Base-by-base conservation (phyloP, 805 yeast species). In the Sugiyamaella qingdaonensis region DNA sequence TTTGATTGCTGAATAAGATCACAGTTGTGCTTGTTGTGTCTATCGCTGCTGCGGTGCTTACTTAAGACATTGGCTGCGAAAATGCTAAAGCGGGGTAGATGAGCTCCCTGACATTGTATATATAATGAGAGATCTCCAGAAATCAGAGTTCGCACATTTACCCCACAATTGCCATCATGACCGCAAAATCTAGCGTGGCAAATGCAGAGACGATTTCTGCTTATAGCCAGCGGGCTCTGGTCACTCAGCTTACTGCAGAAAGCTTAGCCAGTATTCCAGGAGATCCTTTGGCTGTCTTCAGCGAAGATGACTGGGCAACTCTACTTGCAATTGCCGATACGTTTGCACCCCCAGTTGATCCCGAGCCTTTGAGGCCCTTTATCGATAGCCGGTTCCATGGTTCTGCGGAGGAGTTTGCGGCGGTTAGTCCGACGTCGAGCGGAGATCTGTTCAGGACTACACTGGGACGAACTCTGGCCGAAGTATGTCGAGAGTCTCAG, bases 321-420 rank as follows among this genome's bases (percentile, higher is more conserved):
- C 8, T 55, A 10, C 43, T 54, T 10, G 58, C 61, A 1, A 27
- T 58, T 24, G 59, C 57, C 10, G 61, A 58, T 31, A 50, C 55
- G 2, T 50, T 58, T 32, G 27, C 53, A 9, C 61, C 61, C 18
- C 48, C 60, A 10, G 55, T 58, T 35, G 50, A 48, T 13, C 49
- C 57, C 24, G 36, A 41, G 8, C 54, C n/a, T 9, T n/a, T 58
- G 7, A 37, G 32, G 24, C 53, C 49, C 10, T 42, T 36, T 19
- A 41, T 55, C 18, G 33, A 50, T 11, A 24, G 35, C 21, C 50
- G 48, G 21, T 48, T 41, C 41, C 41, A 44, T 11, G 56, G 32
- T 18, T 21, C 37, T 16, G 49, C 54, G 16, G 54, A 48, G 13
- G 49, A 51, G n/a, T 37, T 52, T 19, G 61, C 56, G 4, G 45